Base-by-base conservation (phyloP, 164 flowering plant genomes). In the Santalum album region DNA sequence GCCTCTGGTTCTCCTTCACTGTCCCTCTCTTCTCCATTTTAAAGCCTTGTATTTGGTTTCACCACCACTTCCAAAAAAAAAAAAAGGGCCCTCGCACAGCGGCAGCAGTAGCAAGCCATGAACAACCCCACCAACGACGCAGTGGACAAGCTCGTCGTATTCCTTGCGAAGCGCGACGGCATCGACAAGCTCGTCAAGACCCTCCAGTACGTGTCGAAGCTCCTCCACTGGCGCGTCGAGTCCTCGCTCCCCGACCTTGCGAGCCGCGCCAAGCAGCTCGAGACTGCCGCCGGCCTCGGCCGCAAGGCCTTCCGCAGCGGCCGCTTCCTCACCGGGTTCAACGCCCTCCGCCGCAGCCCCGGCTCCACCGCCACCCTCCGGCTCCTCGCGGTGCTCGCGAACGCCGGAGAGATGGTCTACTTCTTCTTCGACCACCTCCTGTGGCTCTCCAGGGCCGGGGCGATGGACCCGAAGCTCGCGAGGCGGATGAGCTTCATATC, bases 161-260 rank as follows among this genome's bases (percentile, higher is more conserved):
- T 88, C 76, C 72, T 92, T 29, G 96, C 96, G 32, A 92, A 89
- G 75, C 70, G 99, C 68, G 99, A 92, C 63, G 99, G 99, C 52
- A 89, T 89, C 22, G 96, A 89, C 82, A 89, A 92, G 75, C 90
- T 92, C 2, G 99, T 92, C 51, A 92, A 92, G 78, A 92, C 99
- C 42, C 87, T 89, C 72, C 99, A 92, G 50, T 89, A 89, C 58
- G 96, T 89, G 35, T 89, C 99, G 68, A 88, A 92, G 75, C 85
- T 92, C 1, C 75, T 67, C 25, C 78, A 83, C 69, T 88, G 84
- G 83, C 87, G 75, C 6, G 57, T 52, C n/a, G 89, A 83, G 27
- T 19, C 76, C 51, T 47, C 68, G 6, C 65, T 70, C 29, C 94
- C 95, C 1, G 72, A 65, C 17, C 12, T 54, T 0, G 90, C 95